Evolutionary conservation across 371 early-diverging fungal genomes (phyloP), one percentile per base, ranked within the genome.

Genomic region (Mucor ambiguus): DNA sequence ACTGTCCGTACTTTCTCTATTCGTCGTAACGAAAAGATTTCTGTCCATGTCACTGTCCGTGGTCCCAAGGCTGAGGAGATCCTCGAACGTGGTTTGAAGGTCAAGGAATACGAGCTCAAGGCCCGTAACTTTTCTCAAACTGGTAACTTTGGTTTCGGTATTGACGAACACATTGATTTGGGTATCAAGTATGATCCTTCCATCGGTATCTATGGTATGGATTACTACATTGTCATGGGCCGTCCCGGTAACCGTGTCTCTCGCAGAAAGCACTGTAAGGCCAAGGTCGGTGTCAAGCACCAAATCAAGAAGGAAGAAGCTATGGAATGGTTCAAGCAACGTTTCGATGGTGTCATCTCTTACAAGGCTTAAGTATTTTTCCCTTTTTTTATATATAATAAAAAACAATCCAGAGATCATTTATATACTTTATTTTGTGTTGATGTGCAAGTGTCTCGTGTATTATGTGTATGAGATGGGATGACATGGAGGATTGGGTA

Each of bases 141-240:
- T 70, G 99, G 99, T 68, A 98, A 98, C 93, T 99, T 99, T 79
- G 99, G 99, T 74, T 99, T 99, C 90, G 99, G 99, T 94, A 95
- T 99, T 88, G 93, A 98, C 78, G 99, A 99, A 89, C 99, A 99
- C 90, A 99, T 99, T 72, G 99, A 99, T 87, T 89, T 99, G 79
- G 99, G 99, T 76, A 98, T 99, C 90, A 99, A 99, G 93, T 99
- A 99, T 90, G 99, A 99, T 87, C 99, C 99, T 56, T 89, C 90
- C 83, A 98, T 99, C 77, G 98, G 98, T 89, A 96, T 96, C 76
- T 96, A 96, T 85, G 96, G 96, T 77, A 94, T 98, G 96, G 97
- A 98, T 86, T 98, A 96, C 86, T 95, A 91, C 88, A 94, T 98
- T 75, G 96, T 97, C 85, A 93, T 99, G 91, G 94, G 95, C 68